A percentile compares a stretch with the other conserved stretches of the same genome.
Conservation (phyloP, 2,329 filamentous ascomycete species). For the Colletotrichum sp. region DNA sequence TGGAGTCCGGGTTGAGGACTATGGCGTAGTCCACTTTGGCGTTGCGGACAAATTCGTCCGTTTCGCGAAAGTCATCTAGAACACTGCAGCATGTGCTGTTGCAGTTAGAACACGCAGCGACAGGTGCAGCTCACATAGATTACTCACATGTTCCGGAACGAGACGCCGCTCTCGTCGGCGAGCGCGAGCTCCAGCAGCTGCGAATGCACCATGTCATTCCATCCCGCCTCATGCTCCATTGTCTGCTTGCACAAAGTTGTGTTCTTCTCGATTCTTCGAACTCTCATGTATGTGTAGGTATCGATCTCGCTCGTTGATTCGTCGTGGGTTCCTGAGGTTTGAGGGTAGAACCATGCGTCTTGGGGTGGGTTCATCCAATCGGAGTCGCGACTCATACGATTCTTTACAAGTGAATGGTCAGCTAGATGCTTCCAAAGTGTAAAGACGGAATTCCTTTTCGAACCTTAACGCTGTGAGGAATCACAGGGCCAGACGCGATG, state of each 20-base stretch:
- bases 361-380: background rate
- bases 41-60: background rate
- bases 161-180: background rate
- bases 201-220: background rate
- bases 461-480: background rate
- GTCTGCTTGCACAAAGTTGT: constrained; percentile 15
- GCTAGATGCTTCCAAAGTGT: background rate
- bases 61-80: background rate
- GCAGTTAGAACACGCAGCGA: background rate
- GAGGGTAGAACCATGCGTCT: background rate
- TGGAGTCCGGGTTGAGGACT: background rate
- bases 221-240: background rate
- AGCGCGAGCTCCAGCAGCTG: background rate
- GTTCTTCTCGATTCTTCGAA: background rate
- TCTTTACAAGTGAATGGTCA: accelerated
- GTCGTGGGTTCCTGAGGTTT: background rate
- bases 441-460: background rate
- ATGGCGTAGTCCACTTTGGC: background rate
- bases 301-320: background rate
- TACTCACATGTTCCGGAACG: background rate
- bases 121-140: background rate
- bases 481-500: background rate
- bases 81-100: background rate
- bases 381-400: background rate
- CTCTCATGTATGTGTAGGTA: background rate